These are phyloP conservation scores for Sugiyamaella castrensis DNA, from an alignment of 1,139 yeast genomes.

Conservation along the genomic window DNA sequence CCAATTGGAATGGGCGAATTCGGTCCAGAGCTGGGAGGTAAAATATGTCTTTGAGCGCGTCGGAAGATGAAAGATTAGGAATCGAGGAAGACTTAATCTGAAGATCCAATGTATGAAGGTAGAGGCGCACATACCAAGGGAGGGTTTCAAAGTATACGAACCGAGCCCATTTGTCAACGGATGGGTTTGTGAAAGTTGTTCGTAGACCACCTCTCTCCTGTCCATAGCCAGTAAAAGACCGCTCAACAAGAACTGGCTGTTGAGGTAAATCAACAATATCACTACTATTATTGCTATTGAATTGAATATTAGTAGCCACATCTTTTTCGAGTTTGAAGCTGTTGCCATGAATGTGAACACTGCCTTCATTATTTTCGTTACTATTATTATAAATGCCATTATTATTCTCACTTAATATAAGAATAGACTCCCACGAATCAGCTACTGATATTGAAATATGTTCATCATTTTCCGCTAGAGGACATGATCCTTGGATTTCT, in stretches of 20 bases:
- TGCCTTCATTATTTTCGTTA: background rate
- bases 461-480: conserved; percentile 37
- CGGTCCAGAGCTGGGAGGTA: conserved; percentile 82
- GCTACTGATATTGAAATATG: conserved; percentile 33
- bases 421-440: conserved; percentile 27
- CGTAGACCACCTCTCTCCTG: conserved; percentile 90
- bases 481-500: conserved; percentile 60
- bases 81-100: conserved; percentile 20
- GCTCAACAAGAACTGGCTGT: conserved; percentile 72
- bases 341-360: conserved; percentile 3
- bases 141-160: conserved; percentile 73
- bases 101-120: conserved; percentile 59
- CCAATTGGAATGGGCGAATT: conserved; percentile 77
- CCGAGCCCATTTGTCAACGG: conserved; percentile 42
- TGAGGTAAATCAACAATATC: conserved; percentile 35
- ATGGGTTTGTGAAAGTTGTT: conserved; percentile 68
- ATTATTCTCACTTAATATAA: background rate
- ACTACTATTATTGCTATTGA: conserved; percentile 37
- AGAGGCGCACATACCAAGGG: conserved; percentile 92
- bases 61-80: conserved; percentile 22
- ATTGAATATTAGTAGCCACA: conserved; percentile 39
- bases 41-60: conserved; percentile 49
- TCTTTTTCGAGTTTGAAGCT: conserved; percentile 20
- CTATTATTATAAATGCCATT: background rate
- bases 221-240: conserved; percentile 89